These are phyloP conservation scores for Sporothrix inflata DNA, from an alignment of 2,329 filamentous ascomycete genomes.

Conservation along the genomic window DNA sequence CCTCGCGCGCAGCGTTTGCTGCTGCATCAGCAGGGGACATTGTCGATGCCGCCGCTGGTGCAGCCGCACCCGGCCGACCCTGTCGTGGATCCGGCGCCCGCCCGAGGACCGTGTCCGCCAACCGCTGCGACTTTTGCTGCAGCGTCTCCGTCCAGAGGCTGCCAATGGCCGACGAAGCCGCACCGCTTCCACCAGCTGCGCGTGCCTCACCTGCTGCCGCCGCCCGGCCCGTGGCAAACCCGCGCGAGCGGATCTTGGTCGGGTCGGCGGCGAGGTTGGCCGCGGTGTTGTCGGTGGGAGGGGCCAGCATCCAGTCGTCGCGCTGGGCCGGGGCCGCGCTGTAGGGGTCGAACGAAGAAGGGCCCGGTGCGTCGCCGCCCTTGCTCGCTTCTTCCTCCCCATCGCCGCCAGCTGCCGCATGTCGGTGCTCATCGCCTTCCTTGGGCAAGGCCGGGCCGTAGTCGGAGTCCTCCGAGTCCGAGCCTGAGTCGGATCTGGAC, in stretches of 20 bases:
- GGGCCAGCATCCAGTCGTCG: conserved; percentile 83
- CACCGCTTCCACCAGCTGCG: conserved; percentile 39
- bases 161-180: conserved; percentile 51
- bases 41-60: conserved; percentile 26
- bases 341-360: conserved; percentile 46
- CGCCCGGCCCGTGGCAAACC: conserved; percentile 72
- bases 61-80: conserved; percentile 51
- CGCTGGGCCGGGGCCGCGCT: conserved; percentile 60
- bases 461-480: conserved; percentile 53
- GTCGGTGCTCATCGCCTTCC: conserved; percentile 36
- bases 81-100: conserved; percentile 56
- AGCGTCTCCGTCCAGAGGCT: conserved; percentile 91
- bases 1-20: conserved; percentile 61
- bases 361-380: conserved; percentile 34
- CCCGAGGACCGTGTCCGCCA: conserved; percentile 82
- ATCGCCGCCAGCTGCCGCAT: not conserved
- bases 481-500: conserved; percentile 42
- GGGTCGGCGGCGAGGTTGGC: conserved; percentile 71
- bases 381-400: not conserved
- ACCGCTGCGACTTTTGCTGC: conserved; percentile 78
- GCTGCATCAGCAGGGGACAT: conserved; percentile 46
- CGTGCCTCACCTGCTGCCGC: conserved; percentile 38
- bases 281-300: conserved; percentile 59
- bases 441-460: conserved; percentile 64
- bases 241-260: conserved; percentile 78